Conservation (phyloP, 306 rosid species). For the Cajanus cajan region DNA sequence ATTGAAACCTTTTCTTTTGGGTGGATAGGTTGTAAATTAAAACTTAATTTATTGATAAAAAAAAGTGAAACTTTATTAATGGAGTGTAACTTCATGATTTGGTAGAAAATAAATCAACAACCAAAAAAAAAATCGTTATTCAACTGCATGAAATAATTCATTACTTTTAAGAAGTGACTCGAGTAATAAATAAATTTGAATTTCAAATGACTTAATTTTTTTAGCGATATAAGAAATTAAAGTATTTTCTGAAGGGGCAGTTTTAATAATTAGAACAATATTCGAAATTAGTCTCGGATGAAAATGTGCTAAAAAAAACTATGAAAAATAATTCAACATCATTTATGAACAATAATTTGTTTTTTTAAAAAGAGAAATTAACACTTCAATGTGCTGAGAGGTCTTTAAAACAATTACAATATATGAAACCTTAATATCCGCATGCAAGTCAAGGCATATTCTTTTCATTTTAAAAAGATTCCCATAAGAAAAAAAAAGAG, state of each 20-base stretch:
- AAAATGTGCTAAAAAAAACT: background rate
- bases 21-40: background rate
- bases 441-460: too few relatives aligned
- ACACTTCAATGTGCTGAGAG: too few relatives aligned
- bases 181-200: background rate
- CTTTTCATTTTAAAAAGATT: too few relatives aligned
- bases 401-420: background rate
- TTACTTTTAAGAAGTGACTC: background rate
- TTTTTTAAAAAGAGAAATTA: too few relatives aligned
- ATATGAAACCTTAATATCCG: background rate
- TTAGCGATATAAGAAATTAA: background rate
- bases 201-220: background rate
- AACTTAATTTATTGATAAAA: background rate
- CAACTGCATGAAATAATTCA: background rate
- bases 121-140: background rate
- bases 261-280: background rate
- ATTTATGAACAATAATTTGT: background rate
- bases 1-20: background rate
- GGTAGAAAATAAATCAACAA: background rate
- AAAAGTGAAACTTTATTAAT: background rate
- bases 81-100: background rate
- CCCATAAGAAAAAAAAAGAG: too few relatives aligned
- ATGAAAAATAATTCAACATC: background rate
- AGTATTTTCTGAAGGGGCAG: background rate
- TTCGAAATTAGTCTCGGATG: background rate